Conservation (phyloP, 371 early-diverging fungal species). For the Phascolomyces articulosus region DNA sequence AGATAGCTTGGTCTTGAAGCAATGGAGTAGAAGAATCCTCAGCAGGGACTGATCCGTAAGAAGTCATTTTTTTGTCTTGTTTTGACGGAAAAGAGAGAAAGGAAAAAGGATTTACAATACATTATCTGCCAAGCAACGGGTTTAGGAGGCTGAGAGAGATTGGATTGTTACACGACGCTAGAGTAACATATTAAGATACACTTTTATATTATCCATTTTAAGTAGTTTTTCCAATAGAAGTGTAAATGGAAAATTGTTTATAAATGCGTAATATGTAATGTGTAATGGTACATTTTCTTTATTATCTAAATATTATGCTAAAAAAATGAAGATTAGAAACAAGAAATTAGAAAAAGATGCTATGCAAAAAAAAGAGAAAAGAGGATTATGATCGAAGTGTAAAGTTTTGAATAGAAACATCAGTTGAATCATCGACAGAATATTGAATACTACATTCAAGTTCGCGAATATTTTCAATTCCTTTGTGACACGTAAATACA, state of each 20-base stretch:
- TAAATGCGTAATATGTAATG: no score
- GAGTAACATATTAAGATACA: not conserved
- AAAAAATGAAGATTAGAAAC: no score
- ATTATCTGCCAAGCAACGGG: not conserved
- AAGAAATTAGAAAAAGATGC: not conserved
- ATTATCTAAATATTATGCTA: no score
- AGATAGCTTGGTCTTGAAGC: conserved; percentile 1
- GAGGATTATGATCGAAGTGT: conserved; percentile 22
- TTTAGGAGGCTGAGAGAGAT: not conserved
- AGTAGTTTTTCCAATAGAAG: not conserved
- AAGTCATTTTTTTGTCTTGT: conserved; percentile 9
- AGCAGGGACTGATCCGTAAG: conserved; percentile 21
- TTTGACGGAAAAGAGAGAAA: no score
- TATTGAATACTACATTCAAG: conserved; percentile 64
- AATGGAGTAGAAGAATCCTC: not conserved
- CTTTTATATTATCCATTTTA: not conserved
- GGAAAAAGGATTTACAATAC: not conserved
- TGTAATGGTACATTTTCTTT: no score
- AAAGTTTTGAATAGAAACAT: conserved; percentile 31
- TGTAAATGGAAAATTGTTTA: conserved; percentile 1
- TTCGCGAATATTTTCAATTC: conserved; percentile 58
- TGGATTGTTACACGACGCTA: not conserved
- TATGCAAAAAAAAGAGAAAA: not conserved
- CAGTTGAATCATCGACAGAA: conserved; percentile 29
- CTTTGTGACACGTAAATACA: conserved; percentile 61